Evolutionary conservation across 129 eudicot species (phyloP), one percentile per base, ranked within the genome.

Genomic region (Dittrichia graveolens): DNA sequence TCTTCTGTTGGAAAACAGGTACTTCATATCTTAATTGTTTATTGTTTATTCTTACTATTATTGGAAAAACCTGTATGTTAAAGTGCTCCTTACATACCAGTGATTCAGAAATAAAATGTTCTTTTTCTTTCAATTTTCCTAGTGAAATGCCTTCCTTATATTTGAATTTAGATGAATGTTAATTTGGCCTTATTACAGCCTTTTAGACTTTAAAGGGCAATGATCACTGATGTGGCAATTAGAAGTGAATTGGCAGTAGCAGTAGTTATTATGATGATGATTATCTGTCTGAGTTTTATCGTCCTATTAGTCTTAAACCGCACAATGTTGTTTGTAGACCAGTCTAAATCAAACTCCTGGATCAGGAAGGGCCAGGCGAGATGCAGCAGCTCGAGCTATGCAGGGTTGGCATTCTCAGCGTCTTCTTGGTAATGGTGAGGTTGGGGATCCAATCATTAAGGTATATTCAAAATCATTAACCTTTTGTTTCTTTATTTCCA

Each of bases 401-500:
- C 98, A 89, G 81, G 98, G 98, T 50, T 92, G 98, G 98, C 95
- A 92, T 76, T 83, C 98, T 65, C 91, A 88, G 72, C 97, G 96
- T 60, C 86, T 85, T 72, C 88, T 83, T 73, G 86, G 91, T 54
- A 89, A 87, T 82, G 98, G 96, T 43, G 98, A 92, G 78, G 95
- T 92, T 78, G 94, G 95, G 39, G 98, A 89, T 40, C 98, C 96
- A 39, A 81, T 92, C 78, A 83, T 87, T 24, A 92, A 89, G 96
- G 98, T 92, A 45, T 77, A 35, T n/a, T 77, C 69, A 41, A 18
- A 18, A 31, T 11, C 34, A 4, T 58, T 60, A 34, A 62, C 3
- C 46, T 43, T 6, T 24, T 49, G 38, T 6, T 69, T 55, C 48
- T 57, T 47, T 4, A 11, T 37, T 8, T 60, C 3, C 13, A 45